These are phyloP conservation scores for Pelargonium nanum DNA, from an alignment of 345 rosid genomes.

Conservation along the genomic window DNA sequence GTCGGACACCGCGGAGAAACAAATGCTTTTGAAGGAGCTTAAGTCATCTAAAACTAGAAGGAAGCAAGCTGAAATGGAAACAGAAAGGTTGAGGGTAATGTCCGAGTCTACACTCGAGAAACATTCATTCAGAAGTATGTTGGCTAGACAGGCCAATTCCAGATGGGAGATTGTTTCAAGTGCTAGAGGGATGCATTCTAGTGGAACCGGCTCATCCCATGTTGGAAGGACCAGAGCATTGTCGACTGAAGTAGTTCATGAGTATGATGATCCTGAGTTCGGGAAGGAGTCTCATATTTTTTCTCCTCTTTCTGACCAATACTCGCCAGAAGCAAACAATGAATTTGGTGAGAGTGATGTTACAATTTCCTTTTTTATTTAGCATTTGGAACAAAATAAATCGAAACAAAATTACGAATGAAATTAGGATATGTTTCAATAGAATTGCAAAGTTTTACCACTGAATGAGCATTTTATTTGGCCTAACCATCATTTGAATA, in stretches of 20 bases:
- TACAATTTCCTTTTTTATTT: neutral
- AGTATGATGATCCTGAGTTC: conserved; percentile 17
- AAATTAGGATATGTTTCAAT: neutral
- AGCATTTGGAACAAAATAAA: too few species aligned
- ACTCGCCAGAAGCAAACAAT: conserved; percentile 22
- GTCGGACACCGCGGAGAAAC: conserved; percentile 58
- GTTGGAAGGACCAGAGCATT: conserved; percentile 26
- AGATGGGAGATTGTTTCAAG: conserved; percentile 27
- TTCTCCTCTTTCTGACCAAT: conserved; percentile 30
- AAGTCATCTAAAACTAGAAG: conserved; percentile 46
- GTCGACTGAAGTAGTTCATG: conserved; percentile 20
- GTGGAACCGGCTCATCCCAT: conserved; percentile 17
- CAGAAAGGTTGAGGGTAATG: conserved; percentile 43
- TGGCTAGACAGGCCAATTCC: conserved; percentile 36
- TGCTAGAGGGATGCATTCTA: conserved; percentile 14
- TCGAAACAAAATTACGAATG: neutral
- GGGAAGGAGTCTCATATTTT: conserved; percentile 23
- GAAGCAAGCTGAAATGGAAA: conserved; percentile 66
- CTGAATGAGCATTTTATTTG: neutral
- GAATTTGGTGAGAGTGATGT: conserved; percentile 10
- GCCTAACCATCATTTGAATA: neutral
- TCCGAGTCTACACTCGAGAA: conserved; percentile 51
- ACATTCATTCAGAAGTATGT: conserved; percentile 66
- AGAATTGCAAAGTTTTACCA: too few species aligned
- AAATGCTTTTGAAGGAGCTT: conserved; percentile 54